Evolutionary conservation across 2,329 filamentous ascomycete genomes (phyloP).

Genomic region (Neonectria coccinea): DNA sequence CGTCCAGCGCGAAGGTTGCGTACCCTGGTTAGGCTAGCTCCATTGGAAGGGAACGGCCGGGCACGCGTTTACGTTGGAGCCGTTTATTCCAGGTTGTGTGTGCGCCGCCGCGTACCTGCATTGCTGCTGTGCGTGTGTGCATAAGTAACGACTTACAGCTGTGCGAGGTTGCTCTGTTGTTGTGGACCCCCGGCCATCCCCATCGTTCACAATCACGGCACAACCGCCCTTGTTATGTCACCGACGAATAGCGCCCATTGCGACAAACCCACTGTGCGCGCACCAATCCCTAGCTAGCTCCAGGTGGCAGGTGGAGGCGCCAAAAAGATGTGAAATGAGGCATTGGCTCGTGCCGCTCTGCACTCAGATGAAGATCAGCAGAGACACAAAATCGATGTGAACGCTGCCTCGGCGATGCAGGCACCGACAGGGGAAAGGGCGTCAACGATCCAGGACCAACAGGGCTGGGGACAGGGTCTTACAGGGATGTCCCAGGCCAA

Average conservation of each 20-base stretch:
- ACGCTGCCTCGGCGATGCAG: conserved; percentile 21
- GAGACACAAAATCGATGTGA: conserved; percentile 27
- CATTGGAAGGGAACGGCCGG: background rate
- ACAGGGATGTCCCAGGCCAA: conserved; percentile 25
- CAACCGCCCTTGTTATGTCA: background rate
- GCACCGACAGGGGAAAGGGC: conserved; percentile 25
- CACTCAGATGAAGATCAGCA: conserved; percentile 44
- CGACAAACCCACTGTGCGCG: background rate
- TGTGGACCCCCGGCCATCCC: background rate
- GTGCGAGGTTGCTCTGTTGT: background rate
- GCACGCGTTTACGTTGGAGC: background rate
- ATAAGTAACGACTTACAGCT: background rate
- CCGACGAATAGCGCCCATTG: background rate
- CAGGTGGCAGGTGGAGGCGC: background rate
- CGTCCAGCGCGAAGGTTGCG: background rate
- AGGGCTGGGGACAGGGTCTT: conserved; percentile 6
- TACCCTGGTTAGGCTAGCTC: background rate
- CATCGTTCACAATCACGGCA: conserved; percentile 1
- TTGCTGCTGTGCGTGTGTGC: background rate
- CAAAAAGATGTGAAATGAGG: conserved; percentile 15
- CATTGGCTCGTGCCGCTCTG: background rate
- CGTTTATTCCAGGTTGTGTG: background rate
- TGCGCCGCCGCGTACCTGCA: background rate
- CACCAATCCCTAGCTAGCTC: background rate
- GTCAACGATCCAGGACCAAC: conserved; percentile 5